Conservation (phyloP, 345 rosid genomes). For the Mallotus nudiflorus region DNA sequence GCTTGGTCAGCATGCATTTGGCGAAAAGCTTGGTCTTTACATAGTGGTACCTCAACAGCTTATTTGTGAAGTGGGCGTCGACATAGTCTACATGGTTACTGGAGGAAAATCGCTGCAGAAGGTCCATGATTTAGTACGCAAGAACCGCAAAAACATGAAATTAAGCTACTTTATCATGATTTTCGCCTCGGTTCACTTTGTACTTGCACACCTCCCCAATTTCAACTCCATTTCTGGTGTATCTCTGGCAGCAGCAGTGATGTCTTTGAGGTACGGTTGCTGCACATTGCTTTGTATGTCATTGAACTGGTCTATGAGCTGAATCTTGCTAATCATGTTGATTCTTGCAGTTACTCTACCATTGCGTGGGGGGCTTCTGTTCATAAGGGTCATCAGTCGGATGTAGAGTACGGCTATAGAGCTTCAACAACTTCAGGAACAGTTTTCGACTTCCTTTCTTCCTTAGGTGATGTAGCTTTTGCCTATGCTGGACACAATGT, state of each 20-base stretch:
- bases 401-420: slow-evolving; percentile 13
- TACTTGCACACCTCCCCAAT: slow-evolving; percentile 31
- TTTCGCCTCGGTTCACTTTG: slow-evolving; percentile 33
- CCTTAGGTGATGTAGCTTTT: slow-evolving; percentile 35
- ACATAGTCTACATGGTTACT: slow-evolving; percentile 37
- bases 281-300: too few species aligned
- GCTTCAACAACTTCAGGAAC: slow-evolving; percentile 22
- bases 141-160: slow-evolving; percentile 19
- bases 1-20: slow-evolving; percentile 34
- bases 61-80: slow-evolving; percentile 26
- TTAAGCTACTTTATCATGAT: slow-evolving; percentile 29
- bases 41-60: slow-evolving; percentile 34
- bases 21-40: slow-evolving; percentile 32
- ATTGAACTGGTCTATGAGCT: too few species aligned
- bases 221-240: slow-evolving; percentile 34
- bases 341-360: slow-evolving; percentile 23
- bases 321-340: too few species aligned
- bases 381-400: slow-evolving; percentile 28
- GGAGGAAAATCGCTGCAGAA: slow-evolving; percentile 35
- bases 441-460: slow-evolving; percentile 21
- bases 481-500: slow-evolving; percentile 39
- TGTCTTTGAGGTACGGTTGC: slow-evolving; percentile 25
- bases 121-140: slow-evolving; percentile 14
- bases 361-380: slow-evolving; percentile 32
- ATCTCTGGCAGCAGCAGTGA: slow-evolving; percentile 31